Conservation (phyloP, 2,329 filamentous ascomycete genomes). For the Pseudofabraea citricarpa region DNA sequence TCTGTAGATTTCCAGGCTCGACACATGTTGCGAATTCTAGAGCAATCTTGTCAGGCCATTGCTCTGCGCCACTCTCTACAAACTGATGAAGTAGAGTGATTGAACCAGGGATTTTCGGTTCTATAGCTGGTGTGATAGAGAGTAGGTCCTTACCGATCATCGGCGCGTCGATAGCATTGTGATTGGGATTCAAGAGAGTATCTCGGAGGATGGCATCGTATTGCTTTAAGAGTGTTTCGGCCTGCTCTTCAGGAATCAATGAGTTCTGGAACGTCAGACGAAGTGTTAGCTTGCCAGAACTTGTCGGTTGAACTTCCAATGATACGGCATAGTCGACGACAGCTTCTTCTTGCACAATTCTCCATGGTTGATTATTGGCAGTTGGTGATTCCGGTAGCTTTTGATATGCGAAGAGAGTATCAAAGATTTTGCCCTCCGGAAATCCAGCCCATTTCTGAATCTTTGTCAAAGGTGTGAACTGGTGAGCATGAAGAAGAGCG, state of each 20-base stretch:
- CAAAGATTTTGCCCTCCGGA: conserved; percentile 65
- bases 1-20: conserved; percentile 37
- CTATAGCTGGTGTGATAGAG: conserved; percentile 61
- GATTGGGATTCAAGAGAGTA: conserved; percentile 46
- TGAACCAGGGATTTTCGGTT: conserved; percentile 47
- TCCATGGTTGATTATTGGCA: conserved; percentile 44
- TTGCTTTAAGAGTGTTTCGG: conserved; percentile 61
- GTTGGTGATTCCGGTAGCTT: conserved; percentile 37
- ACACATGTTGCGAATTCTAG: conserved; percentile 69
- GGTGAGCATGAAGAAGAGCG: conserved; percentile 59
- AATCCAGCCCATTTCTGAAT: conserved; percentile 70
- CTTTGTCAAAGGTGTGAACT: conserved; percentile 64
- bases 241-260: conserved; percentile 65
- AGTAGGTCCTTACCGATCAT: conserved; percentile 39
- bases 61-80: conserved; percentile 58
- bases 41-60: conserved; percentile 56
- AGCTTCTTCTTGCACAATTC: conserved; percentile 58
- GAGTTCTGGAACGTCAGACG: conserved; percentile 62
- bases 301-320: conserved; percentile 65
- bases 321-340: conserved; percentile 76
- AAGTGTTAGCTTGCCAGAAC: conserved; percentile 46
- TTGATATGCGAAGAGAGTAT: conserved; percentile 83
- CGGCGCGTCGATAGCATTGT: conserved; percentile 20
- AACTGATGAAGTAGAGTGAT: conserved; percentile 69
- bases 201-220: conserved; percentile 63